Percentiles rank a stretch among this genome's conserved stretches.
Conservation (phyloP, 495 filamentous ascomycete genomes). For the Clavariopsis aquatica region DNA sequence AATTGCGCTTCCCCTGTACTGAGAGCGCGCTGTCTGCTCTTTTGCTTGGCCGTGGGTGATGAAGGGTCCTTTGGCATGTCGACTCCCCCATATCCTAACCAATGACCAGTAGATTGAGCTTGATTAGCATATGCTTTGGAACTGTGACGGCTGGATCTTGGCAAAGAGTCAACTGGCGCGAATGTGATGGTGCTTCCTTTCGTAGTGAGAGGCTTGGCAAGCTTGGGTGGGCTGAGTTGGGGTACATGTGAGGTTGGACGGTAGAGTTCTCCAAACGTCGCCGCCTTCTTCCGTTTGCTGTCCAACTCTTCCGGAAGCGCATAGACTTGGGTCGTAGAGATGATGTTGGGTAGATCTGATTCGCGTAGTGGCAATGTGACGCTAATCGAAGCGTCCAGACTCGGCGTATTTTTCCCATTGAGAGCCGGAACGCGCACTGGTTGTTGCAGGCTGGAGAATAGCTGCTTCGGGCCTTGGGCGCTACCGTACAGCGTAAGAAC, state of each 20-base stretch:
- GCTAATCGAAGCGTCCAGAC: slow-evolving; percentile 47
- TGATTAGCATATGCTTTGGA: slow-evolving; percentile 53
- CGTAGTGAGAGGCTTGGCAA: slow-evolving; percentile 60
- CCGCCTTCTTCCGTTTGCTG: slow-evolving; percentile 47
- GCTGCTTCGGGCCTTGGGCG: slow-evolving; percentile 68
- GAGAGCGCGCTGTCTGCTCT: slow-evolving; percentile 69
- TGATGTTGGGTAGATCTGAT: slow-evolving; percentile 68
- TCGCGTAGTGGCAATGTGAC: slow-evolving; percentile 57
- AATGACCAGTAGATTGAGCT: slow-evolving; percentile 61
- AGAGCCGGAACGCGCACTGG: slow-evolving; percentile 42
- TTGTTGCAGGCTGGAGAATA: slow-evolving; percentile 80
- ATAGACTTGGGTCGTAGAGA: slow-evolving; percentile 67
- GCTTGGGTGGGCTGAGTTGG: slow-evolving; percentile 70
- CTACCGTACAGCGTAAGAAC: slow-evolving; percentile 73
- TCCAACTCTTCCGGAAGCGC: slow-evolving; percentile 50
- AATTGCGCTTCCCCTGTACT: slow-evolving; percentile 65
- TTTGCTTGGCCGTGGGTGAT: slow-evolving; percentile 62
- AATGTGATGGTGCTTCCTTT: slow-evolving; percentile 63
- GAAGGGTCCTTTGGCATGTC: slow-evolving; percentile 55
- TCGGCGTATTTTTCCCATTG: slow-evolving; percentile 37
- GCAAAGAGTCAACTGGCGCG: slow-evolving; percentile 54
- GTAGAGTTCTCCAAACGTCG: slow-evolving; percentile 80
- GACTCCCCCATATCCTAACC: slow-evolving; percentile 63
- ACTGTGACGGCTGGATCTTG: slow-evolving; percentile 54
- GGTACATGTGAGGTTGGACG: slow-evolving; percentile 67